phyloP scores from a whole-genome alignment of 2,329 filamentous ascomycete species.

The Pleurostoma richardsiae region DNA sequence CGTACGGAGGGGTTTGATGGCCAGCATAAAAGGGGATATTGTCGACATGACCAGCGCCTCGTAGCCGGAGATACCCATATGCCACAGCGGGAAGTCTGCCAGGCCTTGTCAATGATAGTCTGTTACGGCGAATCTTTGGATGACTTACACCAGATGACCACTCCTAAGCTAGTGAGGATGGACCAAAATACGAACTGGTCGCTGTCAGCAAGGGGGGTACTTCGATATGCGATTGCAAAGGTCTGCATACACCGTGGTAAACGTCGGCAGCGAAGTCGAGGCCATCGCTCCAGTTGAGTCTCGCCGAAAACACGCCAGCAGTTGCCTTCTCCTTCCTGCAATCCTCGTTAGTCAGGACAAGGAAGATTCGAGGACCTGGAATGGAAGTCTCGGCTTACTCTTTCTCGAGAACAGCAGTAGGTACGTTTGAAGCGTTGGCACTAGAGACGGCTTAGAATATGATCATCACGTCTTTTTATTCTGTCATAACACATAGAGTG shows the following conservation, averaged over 20 bases:
- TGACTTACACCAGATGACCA: slow-evolving; percentile 89
- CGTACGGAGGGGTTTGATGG: slow-evolving; percentile 62
- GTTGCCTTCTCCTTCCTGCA: slow-evolving; percentile 70
- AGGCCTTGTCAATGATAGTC: slow-evolving; percentile 6
- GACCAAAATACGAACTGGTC: slow-evolving; percentile 90
- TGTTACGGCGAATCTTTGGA: background rate
- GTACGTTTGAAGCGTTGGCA: slow-evolving; percentile 39
- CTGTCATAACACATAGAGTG: background rate
- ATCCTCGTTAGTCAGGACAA: slow-evolving; percentile 4
- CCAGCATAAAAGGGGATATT: slow-evolving; percentile 74
- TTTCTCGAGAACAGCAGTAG: slow-evolving; percentile 58
- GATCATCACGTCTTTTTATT: slow-evolving; percentile 4
- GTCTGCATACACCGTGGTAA: slow-evolving; percentile 73
- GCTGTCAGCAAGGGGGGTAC: slow-evolving; percentile 6
- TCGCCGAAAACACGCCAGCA: slow-evolving; percentile 62
- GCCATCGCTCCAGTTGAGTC: slow-evolving; percentile 69
- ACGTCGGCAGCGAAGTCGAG: slow-evolving; percentile 82
- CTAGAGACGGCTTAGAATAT: slow-evolving; percentile 40
- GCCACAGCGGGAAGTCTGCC: slow-evolving; percentile 89
- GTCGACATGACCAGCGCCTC: slow-evolving; percentile 85
- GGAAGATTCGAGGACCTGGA: background rate
- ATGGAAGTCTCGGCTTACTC: slow-evolving; percentile 51
- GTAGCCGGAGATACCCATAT: slow-evolving; percentile 98
- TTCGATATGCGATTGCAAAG: slow-evolving; percentile 2
- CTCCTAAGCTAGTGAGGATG: slow-evolving; percentile 80